Conservation (phyloP, 2,329 filamentous ascomycete genomes). For the Simplicillium aogashimaense region DNA sequence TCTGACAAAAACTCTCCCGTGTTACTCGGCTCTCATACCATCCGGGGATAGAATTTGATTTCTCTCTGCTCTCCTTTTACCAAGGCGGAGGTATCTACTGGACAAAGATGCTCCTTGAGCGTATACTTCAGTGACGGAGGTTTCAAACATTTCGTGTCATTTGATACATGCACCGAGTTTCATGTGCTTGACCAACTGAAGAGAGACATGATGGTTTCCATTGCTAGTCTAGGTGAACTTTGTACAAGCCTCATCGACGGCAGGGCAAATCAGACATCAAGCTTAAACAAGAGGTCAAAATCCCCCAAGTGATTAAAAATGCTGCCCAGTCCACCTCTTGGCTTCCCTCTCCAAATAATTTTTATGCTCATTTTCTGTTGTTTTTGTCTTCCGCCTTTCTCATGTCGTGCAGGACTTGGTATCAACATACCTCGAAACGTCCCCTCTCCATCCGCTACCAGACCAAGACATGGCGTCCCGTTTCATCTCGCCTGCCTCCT, state of each 20-base stretch:
- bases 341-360: not conserved
- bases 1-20: conserved; percentile 15
- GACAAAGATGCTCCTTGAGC: conserved; percentile 1
- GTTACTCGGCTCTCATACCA: conserved; percentile 19
- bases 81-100: not conserved
- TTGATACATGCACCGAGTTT: too few species aligned
- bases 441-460: conserved; percentile 4
- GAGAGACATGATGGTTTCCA: not conserved
- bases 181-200: not conserved
- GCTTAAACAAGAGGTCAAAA: too few species aligned
- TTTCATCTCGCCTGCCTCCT: too few species aligned
- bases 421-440: not conserved
- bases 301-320: too few species aligned
- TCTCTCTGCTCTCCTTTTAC: not conserved
- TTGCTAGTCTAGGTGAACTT: not conserved
- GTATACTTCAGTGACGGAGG: conserved; percentile 2
- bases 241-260: not conserved
- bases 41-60: conserved; percentile 11
- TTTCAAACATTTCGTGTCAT: too few species aligned
- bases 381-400: not conserved
- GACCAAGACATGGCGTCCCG: too few species aligned
- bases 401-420: conserved; percentile 1
- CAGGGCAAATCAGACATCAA: not conserved
- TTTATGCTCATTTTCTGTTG: not conserved
- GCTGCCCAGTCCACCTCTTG: not conserved